Base-by-base conservation (phyloP, 495 filamentous ascomycete genomes). In the Saxispiralis lemnorum region DNA sequence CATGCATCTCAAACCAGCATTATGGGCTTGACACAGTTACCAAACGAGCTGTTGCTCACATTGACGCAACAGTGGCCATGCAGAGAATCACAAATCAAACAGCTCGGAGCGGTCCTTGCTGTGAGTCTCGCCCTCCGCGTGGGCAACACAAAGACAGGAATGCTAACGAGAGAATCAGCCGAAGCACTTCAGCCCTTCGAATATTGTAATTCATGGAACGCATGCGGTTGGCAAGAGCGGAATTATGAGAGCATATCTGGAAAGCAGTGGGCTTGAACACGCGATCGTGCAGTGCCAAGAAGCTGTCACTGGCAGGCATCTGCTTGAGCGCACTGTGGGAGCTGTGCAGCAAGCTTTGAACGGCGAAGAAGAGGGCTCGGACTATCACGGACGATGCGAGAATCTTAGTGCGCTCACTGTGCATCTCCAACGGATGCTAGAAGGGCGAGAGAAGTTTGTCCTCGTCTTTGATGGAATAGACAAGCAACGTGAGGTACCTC, bases 391-490 rank as follows among this genome's bases (percentile, higher is more conserved):
- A 16, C 66, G 77, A 46, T 92, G 83, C 57, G 87, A 95, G 56
- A 81, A 76, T 41, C 60, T 89, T 34, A 78, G 78, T 39, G 69
- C 75, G 20, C 67, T 97, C 28, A 70, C 70, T 1, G 79, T 83
- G 38, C 72, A 82, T 49, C 59, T 95, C 33, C 65, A 71, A 48
- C 64, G 62, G 49, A 52, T 79, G 51, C 40, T 62, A 1, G 55
- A 60, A 16, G 47, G 47, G 10, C 59, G 59, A 20, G 63, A 59
- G 30, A 75, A 73, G 53, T 85, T 93, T 57, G 76, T 87, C 19
- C 59, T 94, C 31, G 84, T 92, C 21, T 72, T 95, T 45, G 92
- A 97, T 62, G 82, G 76, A n/a, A 82, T 95, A 43, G 89, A 96
- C 57, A 72, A 67, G 36, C 85, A 92, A 61, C 65, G 83, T 52